phyloP scores from a whole-genome alignment of 768 basidiomycete genomes.

The Auricularia auricula-judae region DNA sequence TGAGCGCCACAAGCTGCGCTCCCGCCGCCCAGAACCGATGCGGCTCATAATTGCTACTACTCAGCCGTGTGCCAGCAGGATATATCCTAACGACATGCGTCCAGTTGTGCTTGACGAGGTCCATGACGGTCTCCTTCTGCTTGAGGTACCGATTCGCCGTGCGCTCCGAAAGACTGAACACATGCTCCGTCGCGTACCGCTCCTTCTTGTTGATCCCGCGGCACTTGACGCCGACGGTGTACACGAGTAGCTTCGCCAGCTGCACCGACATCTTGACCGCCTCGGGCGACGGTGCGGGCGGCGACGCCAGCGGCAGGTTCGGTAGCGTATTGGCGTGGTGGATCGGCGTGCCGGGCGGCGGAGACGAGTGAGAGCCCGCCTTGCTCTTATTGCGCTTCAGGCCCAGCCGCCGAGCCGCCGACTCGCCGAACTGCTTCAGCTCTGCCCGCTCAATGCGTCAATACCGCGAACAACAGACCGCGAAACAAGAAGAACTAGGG shows the following conservation, averaged over 20 bases:
- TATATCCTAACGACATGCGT: constrained; percentile 79
- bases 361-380: neutral
- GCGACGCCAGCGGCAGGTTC: constrained; percentile 1
- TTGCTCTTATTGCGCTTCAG: constrained; percentile 5
- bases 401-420: neutral
- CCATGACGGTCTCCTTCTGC: constrained; percentile 48
- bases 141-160: constrained; percentile 68
- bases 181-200: constrained; percentile 73
- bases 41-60: constrained; percentile 80
- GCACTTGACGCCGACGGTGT: constrained; percentile 93
- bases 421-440: constrained; percentile 4
- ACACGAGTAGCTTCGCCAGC: constrained; percentile 70
- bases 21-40: constrained; percentile 86
- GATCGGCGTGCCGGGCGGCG: constrained; percentile 7
- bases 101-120: constrained; percentile 78
- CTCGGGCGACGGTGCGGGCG: constrained; percentile 5
- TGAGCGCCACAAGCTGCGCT: constrained; percentile 82
- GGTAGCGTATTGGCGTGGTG: constrained; percentile 8
- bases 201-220: constrained; percentile 82
- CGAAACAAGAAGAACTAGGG: neutral
- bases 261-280: constrained; percentile 58
- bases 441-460: neutral
- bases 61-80: constrained; percentile 72
- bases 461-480: too few relatives aligned
- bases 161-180: constrained; percentile 88